Evolutionary conservation across 2,329 filamentous ascomycete species (phyloP).

Genomic region (Paracamarosporium sp.): DNA sequence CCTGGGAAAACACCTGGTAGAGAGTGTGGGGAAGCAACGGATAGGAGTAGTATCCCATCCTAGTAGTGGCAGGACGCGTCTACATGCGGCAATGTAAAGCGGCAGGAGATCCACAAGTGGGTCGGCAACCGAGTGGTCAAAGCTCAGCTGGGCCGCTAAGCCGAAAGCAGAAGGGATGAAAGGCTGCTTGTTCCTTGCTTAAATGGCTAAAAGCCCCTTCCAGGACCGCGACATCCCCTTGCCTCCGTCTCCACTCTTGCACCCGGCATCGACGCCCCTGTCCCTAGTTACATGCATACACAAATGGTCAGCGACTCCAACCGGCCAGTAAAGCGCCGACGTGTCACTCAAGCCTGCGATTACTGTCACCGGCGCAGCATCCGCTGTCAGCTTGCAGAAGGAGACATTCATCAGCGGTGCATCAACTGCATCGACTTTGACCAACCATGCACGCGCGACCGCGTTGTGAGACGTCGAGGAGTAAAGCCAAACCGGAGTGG

Average conservation of each 20-base stretch:
- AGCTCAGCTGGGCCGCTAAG: neutral
- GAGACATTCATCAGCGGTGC: neutral
- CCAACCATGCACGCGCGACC: constrained; percentile 12
- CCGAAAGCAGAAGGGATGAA: neutral
- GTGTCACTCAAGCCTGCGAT: constrained; percentile 42
- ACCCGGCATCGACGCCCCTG: neutral
- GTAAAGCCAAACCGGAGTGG: constrained; percentile 5
- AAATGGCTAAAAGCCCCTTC: neutral
- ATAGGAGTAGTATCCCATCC: too few relatives aligned
- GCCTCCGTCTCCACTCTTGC: neutral
- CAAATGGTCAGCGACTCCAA: neutral
- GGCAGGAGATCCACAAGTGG: too few relatives aligned
- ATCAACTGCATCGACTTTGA: constrained; percentile 14
- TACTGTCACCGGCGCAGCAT: constrained; percentile 59
- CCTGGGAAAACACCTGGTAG: neutral
- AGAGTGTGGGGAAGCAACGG: too few relatives aligned
- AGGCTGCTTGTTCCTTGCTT: neutral
- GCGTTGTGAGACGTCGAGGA: constrained; percentile 6
- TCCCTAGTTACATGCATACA: neutral
- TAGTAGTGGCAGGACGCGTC: too few relatives aligned
- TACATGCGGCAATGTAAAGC: too few relatives aligned
- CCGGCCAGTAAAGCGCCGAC: neutral
- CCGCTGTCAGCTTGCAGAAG: constrained; percentile 44
- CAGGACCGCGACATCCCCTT: neutral
- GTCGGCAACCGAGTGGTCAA: neutral